Evolutionary conservation across 805 yeast species (phyloP).

Genomic region (Candida dajiaensis): DNA sequence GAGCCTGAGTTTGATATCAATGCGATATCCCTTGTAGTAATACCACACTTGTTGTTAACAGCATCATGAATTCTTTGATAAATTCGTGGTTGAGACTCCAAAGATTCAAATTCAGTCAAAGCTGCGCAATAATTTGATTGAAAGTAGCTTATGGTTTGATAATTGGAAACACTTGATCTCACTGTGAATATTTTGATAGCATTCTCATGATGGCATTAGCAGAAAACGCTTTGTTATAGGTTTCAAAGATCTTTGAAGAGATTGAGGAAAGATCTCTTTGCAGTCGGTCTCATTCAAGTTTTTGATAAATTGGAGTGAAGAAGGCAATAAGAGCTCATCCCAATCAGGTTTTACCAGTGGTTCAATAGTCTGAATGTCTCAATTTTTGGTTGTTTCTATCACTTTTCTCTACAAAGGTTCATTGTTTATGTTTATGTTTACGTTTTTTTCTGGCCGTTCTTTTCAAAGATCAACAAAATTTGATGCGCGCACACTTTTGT

Average conservation of each 20-base stretch:
- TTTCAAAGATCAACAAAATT: too few relatives aligned
- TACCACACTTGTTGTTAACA: slow-evolving; percentile 23
- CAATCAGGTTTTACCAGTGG: slow-evolving; percentile 41
- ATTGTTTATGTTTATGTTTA: too few relatives aligned
- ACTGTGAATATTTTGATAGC: slow-evolving; percentile 33
- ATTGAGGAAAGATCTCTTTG: too few relatives aligned
- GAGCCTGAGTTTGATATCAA: slow-evolving; percentile 18
- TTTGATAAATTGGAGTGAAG: slow-evolving; percentile 43
- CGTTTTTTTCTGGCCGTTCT: too few relatives aligned
- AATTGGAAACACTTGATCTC: slow-evolving; percentile 34
- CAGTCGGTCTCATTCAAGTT: slow-evolving; percentile 29
- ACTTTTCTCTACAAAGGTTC: too few relatives aligned
- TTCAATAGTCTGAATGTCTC: slow-evolving; percentile 31
- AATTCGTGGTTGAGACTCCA: slow-evolving; percentile 73
- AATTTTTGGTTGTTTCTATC: too few relatives aligned
- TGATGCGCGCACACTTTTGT: too few relatives aligned
- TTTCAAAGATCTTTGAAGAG: slow-evolving; percentile 50
- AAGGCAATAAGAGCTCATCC: slow-evolving; percentile 54
- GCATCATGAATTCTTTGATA: slow-evolving; percentile 54
- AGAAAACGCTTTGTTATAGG: slow-evolving; percentile 62
- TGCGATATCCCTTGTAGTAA: slow-evolving; percentile 33
- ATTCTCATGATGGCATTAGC: slow-evolving; percentile 40
- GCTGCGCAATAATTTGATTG: slow-evolving; percentile 79
- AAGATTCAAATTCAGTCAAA: slow-evolving; percentile 68
- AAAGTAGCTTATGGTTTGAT: slow-evolving; percentile 33